phyloP scores from a whole-genome alignment of 768 basidiomycete genomes.

The Ephemerocybe angulata region DNA sequence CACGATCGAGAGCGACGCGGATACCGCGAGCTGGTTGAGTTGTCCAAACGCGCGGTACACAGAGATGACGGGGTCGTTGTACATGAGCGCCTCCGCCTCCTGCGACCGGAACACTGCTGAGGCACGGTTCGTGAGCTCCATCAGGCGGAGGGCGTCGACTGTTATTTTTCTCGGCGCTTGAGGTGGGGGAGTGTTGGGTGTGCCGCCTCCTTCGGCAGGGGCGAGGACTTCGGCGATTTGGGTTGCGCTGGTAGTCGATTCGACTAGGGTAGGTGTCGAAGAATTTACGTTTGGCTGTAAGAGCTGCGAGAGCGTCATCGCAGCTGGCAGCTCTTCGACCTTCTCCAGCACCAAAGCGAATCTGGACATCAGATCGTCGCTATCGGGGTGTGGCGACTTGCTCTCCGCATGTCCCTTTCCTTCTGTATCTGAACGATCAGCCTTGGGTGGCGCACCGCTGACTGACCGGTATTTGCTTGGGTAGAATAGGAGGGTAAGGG shows the following conservation, averaged over 20 bases:
- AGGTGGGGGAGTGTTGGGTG: conserved; percentile 8
- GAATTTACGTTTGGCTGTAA: conserved; percentile 39
- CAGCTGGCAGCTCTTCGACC: conserved; percentile 74
- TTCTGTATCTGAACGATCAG: conserved; percentile 5
- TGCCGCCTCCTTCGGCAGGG: background rate
- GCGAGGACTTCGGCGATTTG: conserved; percentile 23
- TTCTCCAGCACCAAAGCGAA: conserved; percentile 78
- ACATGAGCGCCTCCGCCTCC: conserved; percentile 65
- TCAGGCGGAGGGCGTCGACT: conserved; percentile 79
- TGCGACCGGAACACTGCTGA: conserved; percentile 83
- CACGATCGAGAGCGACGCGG: conserved; percentile 72
- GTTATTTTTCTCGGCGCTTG: conserved; percentile 25
- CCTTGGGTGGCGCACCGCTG: too few species aligned
- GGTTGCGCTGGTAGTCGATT: conserved; percentile 22
- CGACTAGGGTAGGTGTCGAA: background rate
- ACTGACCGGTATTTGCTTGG: conserved; percentile 52
- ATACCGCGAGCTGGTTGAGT: conserved; percentile 63
- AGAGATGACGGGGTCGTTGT: conserved; percentile 67
- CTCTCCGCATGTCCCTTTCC: background rate
- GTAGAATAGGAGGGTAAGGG: conserved; percentile 75
- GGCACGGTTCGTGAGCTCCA: conserved; percentile 86
- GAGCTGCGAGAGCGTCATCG: conserved; percentile 79
- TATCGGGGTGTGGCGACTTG: conserved; percentile 18
- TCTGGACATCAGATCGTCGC: conserved; percentile 48
- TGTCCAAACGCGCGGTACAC: conserved; percentile 77